These are phyloP conservation scores for Gossypium raimondii DNA, from an alignment of 345 rosid genomes.

Conservation along the genomic window DNA sequence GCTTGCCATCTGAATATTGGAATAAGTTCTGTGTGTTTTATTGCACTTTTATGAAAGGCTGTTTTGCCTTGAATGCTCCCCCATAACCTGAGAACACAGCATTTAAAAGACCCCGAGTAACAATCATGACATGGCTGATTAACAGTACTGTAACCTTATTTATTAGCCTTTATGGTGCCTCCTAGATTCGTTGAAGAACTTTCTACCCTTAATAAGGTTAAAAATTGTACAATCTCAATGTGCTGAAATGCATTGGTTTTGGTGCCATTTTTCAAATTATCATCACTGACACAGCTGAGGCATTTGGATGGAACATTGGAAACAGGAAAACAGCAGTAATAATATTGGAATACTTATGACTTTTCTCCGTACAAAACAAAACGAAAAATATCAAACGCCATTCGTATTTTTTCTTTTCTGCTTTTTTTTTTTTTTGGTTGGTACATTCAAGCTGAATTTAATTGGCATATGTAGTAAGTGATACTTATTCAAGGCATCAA, in stretches of 20 bases:
- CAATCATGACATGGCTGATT: not conserved
- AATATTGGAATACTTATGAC: not conserved
- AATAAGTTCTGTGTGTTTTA: constrained; percentile 53
- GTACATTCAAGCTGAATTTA: not conserved
- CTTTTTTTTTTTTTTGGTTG: not conserved
- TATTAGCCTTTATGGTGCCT: not conserved
- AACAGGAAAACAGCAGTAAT: not conserved
- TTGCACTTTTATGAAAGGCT: constrained; percentile 43
- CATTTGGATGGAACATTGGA: constrained; percentile 12
- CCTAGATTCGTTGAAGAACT: not conserved
- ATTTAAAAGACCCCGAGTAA: constrained; percentile 14
- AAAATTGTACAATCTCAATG: not conserved
- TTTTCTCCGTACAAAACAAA: not conserved
- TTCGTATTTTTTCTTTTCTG: not conserved
- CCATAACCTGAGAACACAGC: constrained; percentile 22
- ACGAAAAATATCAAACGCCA: not conserved
- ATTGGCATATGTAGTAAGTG: not conserved
- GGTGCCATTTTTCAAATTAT: not conserved
- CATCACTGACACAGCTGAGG: not conserved
- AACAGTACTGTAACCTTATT: constrained; percentile 8
- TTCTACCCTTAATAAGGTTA: not conserved
- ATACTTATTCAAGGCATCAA: not conserved
- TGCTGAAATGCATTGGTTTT: not conserved
- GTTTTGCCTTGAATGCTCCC: constrained; percentile 39
- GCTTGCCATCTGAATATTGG: constrained; percentile 36